Conservation (phyloP, 176 grass and related monocot genomes). For the Themeda triandra region DNA sequence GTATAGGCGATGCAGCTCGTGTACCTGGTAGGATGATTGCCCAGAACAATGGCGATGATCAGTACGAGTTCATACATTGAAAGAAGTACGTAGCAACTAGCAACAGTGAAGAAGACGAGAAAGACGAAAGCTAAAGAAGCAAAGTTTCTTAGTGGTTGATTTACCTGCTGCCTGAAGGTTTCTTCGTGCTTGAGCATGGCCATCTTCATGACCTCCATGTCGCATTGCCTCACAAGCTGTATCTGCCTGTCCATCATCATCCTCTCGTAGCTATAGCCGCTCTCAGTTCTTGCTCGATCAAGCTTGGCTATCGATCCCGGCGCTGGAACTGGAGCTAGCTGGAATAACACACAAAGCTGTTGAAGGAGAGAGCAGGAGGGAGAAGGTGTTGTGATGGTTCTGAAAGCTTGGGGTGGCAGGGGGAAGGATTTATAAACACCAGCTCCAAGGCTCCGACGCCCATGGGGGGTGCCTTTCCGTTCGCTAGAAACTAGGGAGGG, state of each 20-base stretch:
- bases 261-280: not conserved
- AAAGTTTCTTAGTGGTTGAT: not conserved
- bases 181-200: slow-evolving; percentile 88
- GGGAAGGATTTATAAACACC: slow-evolving; percentile 44
- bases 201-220: slow-evolving; percentile 86
- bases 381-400: not conserved
- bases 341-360: not conserved
- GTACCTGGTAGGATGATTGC: slow-evolving; percentile 31
- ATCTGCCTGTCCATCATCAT: slow-evolving; percentile 69
- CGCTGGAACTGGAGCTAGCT: too few species aligned
- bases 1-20: slow-evolving; percentile 75
- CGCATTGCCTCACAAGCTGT: slow-evolving; percentile 50
- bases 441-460: slow-evolving; percentile 11
- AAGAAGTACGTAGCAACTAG: too few species aligned
- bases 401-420: slow-evolving; percentile 18
- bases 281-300: not conserved
- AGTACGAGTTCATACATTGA: not conserved
- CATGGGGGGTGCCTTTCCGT: not conserved
- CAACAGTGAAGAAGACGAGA: not conserved
- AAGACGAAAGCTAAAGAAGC: not conserved
- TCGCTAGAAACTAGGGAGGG: slow-evolving; percentile 33
- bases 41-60: not conserved
- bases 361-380: not conserved
- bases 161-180: slow-evolving; percentile 76
- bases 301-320: not conserved